These are phyloP conservation scores for Neonectria sp. DNA, from an alignment of 2,329 filamentous ascomycete genomes.

Conservation along the genomic window DNA sequence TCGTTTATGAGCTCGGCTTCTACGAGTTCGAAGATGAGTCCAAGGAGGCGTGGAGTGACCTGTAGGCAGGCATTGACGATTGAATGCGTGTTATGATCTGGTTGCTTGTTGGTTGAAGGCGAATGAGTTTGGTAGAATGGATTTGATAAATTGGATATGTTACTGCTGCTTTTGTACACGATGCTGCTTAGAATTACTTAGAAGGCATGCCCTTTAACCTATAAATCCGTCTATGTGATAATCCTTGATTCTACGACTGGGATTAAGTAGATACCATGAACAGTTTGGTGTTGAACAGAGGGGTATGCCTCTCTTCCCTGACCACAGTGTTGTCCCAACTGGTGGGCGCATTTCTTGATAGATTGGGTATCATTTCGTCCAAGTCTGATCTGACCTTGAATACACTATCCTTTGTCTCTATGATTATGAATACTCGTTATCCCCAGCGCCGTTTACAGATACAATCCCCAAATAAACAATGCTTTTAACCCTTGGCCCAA, in stretches of 20 bases:
- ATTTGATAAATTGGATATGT: constrained; percentile 1
- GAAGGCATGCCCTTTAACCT: not conserved
- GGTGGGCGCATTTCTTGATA: not conserved
- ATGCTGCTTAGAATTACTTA: constrained; percentile 4
- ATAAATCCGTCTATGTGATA: not conserved
- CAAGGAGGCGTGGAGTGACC: constrained; percentile 52
- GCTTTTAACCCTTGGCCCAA: constrained; percentile 13
- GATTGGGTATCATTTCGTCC: constrained; percentile 23
- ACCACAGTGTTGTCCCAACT: not conserved
- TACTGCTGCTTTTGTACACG: not conserved
- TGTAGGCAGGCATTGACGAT: constrained; percentile 46
- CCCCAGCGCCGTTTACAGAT: constrained; percentile 36
- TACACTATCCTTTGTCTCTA: constrained; percentile 39
- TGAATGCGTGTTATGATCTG: constrained; percentile 2
- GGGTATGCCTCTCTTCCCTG: not conserved
- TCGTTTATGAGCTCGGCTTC: constrained; percentile 89
- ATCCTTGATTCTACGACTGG: not conserved
- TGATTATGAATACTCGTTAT: constrained; percentile 20
- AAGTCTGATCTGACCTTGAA: constrained; percentile 12
- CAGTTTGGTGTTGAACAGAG: not conserved
- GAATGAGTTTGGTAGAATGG: constrained; percentile 18
- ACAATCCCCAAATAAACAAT: constrained; percentile 18
- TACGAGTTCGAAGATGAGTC: constrained; percentile 72
- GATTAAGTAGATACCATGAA: not conserved
- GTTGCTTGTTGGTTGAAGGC: constrained; percentile 6